Evolutionary conservation across 305 asterid species (phyloP), one percentile per base, ranked within the genome.

Genomic region (Rubia occidens): DNA sequence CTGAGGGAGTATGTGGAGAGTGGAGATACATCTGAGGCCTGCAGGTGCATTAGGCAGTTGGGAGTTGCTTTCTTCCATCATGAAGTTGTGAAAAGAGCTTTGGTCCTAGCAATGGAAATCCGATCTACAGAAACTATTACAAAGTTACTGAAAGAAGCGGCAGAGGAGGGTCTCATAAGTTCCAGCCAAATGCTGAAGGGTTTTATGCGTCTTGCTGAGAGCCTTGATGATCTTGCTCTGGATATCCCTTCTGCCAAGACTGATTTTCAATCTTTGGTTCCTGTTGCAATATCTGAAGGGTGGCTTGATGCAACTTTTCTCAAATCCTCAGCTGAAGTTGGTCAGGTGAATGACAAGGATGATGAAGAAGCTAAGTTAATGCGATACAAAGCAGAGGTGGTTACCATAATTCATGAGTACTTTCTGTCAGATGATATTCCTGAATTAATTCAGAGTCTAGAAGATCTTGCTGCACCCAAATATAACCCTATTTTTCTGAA

Each of bases 371-470:
- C 24, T 24, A 87, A 77, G 20, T 39, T 84, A 68, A 73, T 71
- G 71, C 74, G 73, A 26, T 89, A 87, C 89, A 89, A 89, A 75
- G 83, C 82, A 76, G 86, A 89, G 75, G 81, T 78, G 18, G 92
- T 86, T 60, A 74, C 82, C 63, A 85, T 87, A 75, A 89, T 89
- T 76, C 91, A 89, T 64, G 96, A 89, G 69, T 89, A 89, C 71
- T 89, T 89, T 76, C 85, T 80, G 49, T 89, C 96, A 0, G 97
- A 93, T 69, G 98, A 93, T 74, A 90, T 93, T 39, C 98, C 97
- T 6, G 98, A 93, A 75, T 82, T 93, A 11, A 90, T 93, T 72
- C 82, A 82, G 53, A 90, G 88, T 76, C 82, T 93, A 73, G 95
- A 86, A 78, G 98, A 93, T 80, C 74, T 93, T 7, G 90, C 77